These are phyloP conservation scores for Penicillium concentricum DNA, from an alignment of 2,329 filamentous ascomycete species.

Conservation along the genomic window DNA sequence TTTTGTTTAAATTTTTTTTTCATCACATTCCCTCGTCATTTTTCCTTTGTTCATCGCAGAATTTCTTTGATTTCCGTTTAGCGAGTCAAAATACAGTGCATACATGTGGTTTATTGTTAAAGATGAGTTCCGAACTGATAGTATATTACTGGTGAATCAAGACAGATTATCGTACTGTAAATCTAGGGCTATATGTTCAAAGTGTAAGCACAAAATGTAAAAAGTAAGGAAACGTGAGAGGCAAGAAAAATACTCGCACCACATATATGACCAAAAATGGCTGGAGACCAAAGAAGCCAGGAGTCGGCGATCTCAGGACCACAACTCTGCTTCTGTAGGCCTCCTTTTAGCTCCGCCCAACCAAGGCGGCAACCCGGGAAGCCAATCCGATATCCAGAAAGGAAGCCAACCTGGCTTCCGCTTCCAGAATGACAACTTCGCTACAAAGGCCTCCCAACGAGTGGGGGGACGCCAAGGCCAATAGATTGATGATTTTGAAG, in stretches of 20 bases:
- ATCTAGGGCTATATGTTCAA: neutral
- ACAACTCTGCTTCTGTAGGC: conserved; percentile 19
- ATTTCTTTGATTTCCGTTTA: neutral
- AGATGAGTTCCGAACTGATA: neutral
- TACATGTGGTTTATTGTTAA: neutral
- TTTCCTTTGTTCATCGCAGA: neutral
- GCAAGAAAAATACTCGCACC: neutral
- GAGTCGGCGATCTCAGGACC: conserved; percentile 13
- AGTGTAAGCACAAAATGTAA: neutral
- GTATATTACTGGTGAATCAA: neutral
- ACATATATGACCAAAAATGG: neutral
- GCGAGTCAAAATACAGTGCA: conserved; percentile 7
- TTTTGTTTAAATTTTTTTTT: neutral
- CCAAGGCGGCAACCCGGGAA: conserved; percentile 8
- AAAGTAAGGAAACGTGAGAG: neutral
- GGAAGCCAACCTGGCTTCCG: conserved; percentile 10
- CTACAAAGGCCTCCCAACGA: conserved; percentile 6
- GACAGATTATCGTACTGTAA: neutral
- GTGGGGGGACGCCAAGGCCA: conserved; percentile 19
- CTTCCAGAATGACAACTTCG: neutral
- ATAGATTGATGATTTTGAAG: neutral
- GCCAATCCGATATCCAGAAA: neutral
- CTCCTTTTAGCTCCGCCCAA: conserved; percentile 2
- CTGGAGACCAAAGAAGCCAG: neutral
- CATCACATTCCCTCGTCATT: neutral